phyloP scores from a whole-genome alignment of 345 rosid genomes.

The Pelargonium nanum region DNA sequence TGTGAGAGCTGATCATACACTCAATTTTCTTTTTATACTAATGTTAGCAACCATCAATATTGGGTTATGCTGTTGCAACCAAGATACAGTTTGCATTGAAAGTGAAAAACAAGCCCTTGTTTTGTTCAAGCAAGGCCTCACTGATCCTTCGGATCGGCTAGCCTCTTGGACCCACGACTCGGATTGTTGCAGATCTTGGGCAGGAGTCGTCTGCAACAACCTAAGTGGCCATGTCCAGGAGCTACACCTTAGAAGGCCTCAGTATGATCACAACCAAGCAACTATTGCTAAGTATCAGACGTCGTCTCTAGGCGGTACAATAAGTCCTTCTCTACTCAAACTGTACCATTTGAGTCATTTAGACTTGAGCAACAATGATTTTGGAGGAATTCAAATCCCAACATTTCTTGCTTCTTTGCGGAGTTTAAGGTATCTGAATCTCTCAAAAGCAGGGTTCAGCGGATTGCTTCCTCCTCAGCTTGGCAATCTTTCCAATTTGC shows the following conservation, averaged over 20 bases:
- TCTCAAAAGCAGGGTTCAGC: constrained; percentile 26
- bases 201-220: constrained; percentile 24
- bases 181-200: constrained; percentile 35
- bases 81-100: constrained; percentile 23
- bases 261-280: too few relatives aligned
- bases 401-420: constrained; percentile 26
- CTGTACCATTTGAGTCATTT: constrained; percentile 23
- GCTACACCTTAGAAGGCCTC: too few relatives aligned
- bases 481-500: constrained; percentile 28
- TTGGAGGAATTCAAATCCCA: constrained; percentile 23
- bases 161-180: constrained; percentile 29
- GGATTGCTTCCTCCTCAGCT: constrained; percentile 23
- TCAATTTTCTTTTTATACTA: too few relatives aligned
- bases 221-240: too few relatives aligned
- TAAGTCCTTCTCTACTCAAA: constrained; percentile 25
- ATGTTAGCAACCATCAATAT: too few relatives aligned
- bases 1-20: too few relatives aligned
- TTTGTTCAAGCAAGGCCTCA: constrained; percentile 24
- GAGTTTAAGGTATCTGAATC: constrained; percentile 22
- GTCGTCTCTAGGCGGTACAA: constrained; percentile 29
- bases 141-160: constrained; percentile 19
- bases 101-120: constrained; percentile 21
- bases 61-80: too few relatives aligned
- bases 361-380: constrained; percentile 33
- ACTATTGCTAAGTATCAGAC: constrained; percentile 22